phyloP scores from a whole-genome alignment of 2,329 filamentous ascomycete genomes.

The Sclerotinia sclerotiorum region DNA sequence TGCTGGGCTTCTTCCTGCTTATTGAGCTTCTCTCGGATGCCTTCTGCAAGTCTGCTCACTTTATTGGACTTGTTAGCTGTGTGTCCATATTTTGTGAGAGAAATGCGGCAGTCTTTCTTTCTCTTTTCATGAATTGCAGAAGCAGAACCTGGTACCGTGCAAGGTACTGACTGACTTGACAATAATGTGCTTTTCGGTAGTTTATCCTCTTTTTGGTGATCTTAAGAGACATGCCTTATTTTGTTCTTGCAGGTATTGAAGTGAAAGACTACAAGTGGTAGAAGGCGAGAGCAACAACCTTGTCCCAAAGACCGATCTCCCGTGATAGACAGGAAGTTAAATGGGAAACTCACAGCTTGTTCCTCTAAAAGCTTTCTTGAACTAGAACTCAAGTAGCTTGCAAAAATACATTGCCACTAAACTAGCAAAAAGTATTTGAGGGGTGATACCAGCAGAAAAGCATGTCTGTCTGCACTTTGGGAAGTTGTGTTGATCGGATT shows the following conservation, averaged over 20 bases:
- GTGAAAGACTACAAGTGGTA: not conserved
- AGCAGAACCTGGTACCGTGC: not conserved
- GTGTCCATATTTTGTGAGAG: not conserved
- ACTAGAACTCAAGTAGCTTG: not conserved
- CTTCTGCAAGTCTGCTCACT: not conserved
- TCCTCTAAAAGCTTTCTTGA: not conserved
- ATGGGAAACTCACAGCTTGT: not conserved
- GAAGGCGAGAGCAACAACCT: not conserved
- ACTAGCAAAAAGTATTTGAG: not conserved
- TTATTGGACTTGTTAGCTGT: not conserved
- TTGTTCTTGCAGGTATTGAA: conserved; percentile 6
- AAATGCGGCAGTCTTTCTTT: not conserved
- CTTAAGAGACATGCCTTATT: not conserved
- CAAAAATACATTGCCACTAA: not conserved
- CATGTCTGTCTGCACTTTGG: not conserved
- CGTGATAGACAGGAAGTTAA: not conserved
- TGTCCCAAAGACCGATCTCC: not conserved
- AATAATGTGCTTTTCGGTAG: not conserved
- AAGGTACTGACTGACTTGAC: not conserved
- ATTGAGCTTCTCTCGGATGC: not conserved
- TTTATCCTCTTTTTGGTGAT: not conserved
- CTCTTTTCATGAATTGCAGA: not conserved
- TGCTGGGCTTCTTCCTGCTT: not conserved
- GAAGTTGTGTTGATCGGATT: not conserved
- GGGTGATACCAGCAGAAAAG: not conserved